Evolutionary conservation across 371 early-diverging fungal genomes (phyloP).

Genomic region (Lichtheimia ornata): DNA sequence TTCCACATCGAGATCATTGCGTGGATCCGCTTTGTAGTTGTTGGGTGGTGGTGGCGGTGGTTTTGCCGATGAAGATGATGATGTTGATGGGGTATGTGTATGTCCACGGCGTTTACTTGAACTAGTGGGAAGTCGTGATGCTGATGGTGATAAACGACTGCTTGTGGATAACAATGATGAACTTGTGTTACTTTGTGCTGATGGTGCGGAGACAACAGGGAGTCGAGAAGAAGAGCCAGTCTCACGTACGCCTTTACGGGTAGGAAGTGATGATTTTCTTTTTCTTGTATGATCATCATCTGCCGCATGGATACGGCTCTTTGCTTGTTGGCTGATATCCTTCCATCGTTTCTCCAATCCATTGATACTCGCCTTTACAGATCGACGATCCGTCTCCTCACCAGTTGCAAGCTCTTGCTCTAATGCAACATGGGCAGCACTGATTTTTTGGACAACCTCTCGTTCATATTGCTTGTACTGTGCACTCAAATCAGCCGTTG

Average conservation of each 20-base stretch:
- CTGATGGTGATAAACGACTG: slow-evolving; percentile 15
- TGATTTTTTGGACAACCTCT: slow-evolving; percentile 39
- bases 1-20: slow-evolving; percentile 69
- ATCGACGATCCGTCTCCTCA: not conserved
- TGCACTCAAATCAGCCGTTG: slow-evolving; percentile 42
- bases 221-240: slow-evolving; percentile 17
- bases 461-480: slow-evolving; percentile 55
- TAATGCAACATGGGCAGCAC: slow-evolving; percentile 22
- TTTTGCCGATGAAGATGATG: not conserved
- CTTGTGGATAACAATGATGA: slow-evolving; percentile 8
- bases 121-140: slow-evolving; percentile 10
- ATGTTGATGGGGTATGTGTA: slow-evolving; percentile 17
- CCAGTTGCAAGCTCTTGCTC: slow-evolving; percentile 2
- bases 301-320: slow-evolving; percentile 13
- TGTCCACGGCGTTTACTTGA: not conserved
- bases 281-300: slow-evolving; percentile 13
- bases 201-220: not conserved
- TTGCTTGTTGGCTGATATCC: slow-evolving; percentile 26
- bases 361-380: slow-evolving; percentile 10
- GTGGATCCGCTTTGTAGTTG: slow-evolving; percentile 61
- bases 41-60: slow-evolving; percentile 29
- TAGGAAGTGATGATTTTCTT: slow-evolving; percentile 45
- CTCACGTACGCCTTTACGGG: slow-evolving; percentile 34
- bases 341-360: slow-evolving; percentile 25
- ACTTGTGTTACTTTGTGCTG: slow-evolving; percentile 12